These are phyloP conservation scores for Hibiscus mutabilis DNA, from an alignment of 345 rosid species.

Conservation along the genomic window DNA sequence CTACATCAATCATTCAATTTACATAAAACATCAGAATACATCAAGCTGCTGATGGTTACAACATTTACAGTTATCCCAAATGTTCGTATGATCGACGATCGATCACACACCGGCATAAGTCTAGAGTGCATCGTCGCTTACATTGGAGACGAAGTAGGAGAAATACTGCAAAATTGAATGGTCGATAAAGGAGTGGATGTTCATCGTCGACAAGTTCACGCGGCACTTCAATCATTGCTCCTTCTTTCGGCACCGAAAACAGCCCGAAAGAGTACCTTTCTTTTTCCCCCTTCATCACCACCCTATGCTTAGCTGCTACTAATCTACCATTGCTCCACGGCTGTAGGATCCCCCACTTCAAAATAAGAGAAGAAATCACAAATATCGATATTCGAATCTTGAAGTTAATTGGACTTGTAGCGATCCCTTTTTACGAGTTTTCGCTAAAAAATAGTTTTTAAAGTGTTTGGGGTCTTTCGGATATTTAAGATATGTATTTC, in stretches of 20 bases:
- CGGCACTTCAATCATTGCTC: conserved; percentile 28
- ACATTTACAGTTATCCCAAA: too few species aligned
- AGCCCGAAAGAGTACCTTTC: conserved; percentile 42
- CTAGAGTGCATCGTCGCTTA: conserved; percentile 36
- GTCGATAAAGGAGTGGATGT: conserved; percentile 44
- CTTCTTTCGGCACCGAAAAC: conserved; percentile 35
- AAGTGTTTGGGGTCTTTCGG: too few species aligned
- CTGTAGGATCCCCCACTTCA: conserved; percentile 7
- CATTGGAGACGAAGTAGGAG: conserved; percentile 31
- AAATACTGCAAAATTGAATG: conserved; percentile 36
- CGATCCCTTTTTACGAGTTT: too few species aligned
- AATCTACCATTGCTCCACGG: conserved; percentile 58
- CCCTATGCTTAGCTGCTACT: conserved; percentile 37
- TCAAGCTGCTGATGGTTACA: too few species aligned
- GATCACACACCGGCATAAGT: conserved; percentile 24
- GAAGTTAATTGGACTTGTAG: too few species aligned
- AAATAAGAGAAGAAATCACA: too few species aligned
- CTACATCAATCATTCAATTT: too few species aligned
- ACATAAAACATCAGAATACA: too few species aligned
- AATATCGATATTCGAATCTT: too few species aligned
- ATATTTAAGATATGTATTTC: too few species aligned
- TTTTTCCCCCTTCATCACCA: conserved; percentile 29
- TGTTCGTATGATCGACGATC: not conserved
- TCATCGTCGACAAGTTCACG: conserved; percentile 32
- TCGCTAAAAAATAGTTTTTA: too few species aligned